Conservation (phyloP, 2,329 filamentous ascomycete species). For the Xylaria sp. region DNA sequence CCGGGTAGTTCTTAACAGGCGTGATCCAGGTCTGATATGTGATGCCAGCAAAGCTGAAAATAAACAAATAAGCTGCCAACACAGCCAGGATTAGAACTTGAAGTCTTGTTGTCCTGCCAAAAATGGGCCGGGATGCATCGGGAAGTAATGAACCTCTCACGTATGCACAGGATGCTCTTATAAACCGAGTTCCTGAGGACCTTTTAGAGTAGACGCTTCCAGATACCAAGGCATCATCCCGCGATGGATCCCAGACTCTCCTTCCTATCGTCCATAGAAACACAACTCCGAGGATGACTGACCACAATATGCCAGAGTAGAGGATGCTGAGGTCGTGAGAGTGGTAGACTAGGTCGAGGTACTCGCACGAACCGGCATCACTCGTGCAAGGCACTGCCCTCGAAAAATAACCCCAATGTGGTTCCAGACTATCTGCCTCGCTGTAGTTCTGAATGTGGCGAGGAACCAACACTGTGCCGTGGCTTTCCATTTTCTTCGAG, state of each 20-base stretch:
- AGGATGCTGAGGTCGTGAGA: constrained; percentile 62
- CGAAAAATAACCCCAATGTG: constrained; percentile 67
- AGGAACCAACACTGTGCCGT: constrained; percentile 36
- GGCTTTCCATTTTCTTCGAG: constrained; percentile 40
- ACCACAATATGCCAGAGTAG: constrained; percentile 63
- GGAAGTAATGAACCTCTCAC: constrained; percentile 68
- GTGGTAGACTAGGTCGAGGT: constrained; percentile 64
- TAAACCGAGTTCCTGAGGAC: constrained; percentile 45
- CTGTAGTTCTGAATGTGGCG: constrained; percentile 60
- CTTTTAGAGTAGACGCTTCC: constrained; percentile 37
- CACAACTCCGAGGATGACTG: constrained; percentile 57
- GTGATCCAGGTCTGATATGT: constrained; percentile 76
- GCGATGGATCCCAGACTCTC: constrained; percentile 20
- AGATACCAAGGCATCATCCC: constrained; percentile 3
- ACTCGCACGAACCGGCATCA: constrained; percentile 67
- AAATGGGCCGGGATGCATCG: constrained; percentile 66
- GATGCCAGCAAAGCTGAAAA: constrained; percentile 78
- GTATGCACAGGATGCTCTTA: constrained; percentile 54
- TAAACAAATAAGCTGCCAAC: constrained; percentile 69
- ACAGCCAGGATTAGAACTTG: constrained; percentile 71
- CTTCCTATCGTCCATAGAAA: constrained; percentile 56
- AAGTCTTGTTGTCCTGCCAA: constrained; percentile 74
- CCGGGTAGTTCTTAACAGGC: constrained; percentile 67
- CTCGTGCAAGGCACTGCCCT: constrained; percentile 67
- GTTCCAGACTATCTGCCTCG: constrained; percentile 53